Evolutionary conservation across 139 green algal genomes (phyloP), one percentile per base, ranked within the genome.

Genomic region (Bryopsis sp.): DNA sequence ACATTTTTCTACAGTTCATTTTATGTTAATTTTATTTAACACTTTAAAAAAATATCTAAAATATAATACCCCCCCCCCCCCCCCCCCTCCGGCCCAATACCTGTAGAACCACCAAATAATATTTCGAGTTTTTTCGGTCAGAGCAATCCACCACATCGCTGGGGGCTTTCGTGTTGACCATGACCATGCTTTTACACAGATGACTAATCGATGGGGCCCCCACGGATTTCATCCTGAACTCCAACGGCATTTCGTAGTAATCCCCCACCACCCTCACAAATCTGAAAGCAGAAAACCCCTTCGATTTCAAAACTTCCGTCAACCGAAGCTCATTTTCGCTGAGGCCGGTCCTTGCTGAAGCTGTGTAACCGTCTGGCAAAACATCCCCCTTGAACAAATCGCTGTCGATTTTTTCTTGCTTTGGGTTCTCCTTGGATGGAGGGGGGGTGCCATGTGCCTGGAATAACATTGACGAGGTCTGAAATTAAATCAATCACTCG

Each of bases 101-200:
- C 79, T 90, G 84, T 1, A 91, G 60, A 19, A 93, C 74, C 2
- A 94, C 74, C 8, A 89, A 70, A 70, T 80, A 88, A 72, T 90
- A 90, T 47, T 85, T 85, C 47, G 77, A 78, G 35, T 80, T 71
- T 31, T 60, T 35, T 34, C 70, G 48, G 26, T 84, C 73, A 28
- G 63, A 67, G 48, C 63, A 80, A 64, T 79, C 61, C 2, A 47
- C 50, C 26, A 80, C 34, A 39, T 48, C 19, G n/a, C 48, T 38
- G 47, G 59, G 60, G 2, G 63, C 64, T 32, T 67, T 71, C 0
- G 84, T 86, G 72, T 85, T 90, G 32, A 79, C 82, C 84, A 94
- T 86, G 5, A 95, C 77, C 15, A 94, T 92, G 60, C 67, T 85
- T 59, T 93, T 93, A 70, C 73, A 79, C 22, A 79, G 48, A 19